Evolutionary conservation across 2,329 filamentous ascomycete genomes (phyloP).

Genomic region (Pseudohalonectria lignicola): DNA sequence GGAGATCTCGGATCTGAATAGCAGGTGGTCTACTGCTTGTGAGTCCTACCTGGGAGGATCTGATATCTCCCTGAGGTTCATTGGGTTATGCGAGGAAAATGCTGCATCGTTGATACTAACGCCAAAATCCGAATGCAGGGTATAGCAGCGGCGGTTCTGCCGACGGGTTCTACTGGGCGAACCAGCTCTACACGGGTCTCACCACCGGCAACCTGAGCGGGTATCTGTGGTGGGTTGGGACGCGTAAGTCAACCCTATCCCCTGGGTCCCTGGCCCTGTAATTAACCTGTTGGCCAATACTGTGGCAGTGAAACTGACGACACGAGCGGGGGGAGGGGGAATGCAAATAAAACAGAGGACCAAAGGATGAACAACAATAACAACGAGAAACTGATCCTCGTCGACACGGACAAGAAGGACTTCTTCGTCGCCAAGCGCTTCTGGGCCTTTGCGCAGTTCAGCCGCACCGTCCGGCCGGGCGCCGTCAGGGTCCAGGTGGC

Average conservation of each 20-base stretch:
- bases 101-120: no score
- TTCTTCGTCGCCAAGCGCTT: slow-evolving; percentile 10
- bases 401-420: slow-evolving; percentile 4
- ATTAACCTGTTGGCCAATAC: neutral
- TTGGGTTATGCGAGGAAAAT: neutral
- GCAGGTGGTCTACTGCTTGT: slow-evolving; percentile 20
- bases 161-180: slow-evolving; percentile 36
- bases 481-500: slow-evolving; percentile 7
- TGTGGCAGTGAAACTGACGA: no score
- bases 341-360: slow-evolving; percentile 5
- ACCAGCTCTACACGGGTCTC: slow-evolving; percentile 30
- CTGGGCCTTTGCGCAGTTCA: slow-evolving; percentile 13
- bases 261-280: neutral
- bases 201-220: slow-evolving; percentile 29
- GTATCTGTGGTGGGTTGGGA: slow-evolving; percentile 31
- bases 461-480: slow-evolving; percentile 9
- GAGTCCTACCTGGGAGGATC: no score
- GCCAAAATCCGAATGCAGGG: no score
- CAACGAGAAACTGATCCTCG: slow-evolving; percentile 12
- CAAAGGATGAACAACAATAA: slow-evolving; percentile 10
- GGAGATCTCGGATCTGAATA: slow-evolving; percentile 30
- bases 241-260: slow-evolving; percentile 1
- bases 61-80: no score
- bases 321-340: neutral
- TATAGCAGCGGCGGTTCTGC: slow-evolving; percentile 27